Base-by-base conservation (phyloP, 768 basidiomycete species). In the Chalciporus piperatus region DNA sequence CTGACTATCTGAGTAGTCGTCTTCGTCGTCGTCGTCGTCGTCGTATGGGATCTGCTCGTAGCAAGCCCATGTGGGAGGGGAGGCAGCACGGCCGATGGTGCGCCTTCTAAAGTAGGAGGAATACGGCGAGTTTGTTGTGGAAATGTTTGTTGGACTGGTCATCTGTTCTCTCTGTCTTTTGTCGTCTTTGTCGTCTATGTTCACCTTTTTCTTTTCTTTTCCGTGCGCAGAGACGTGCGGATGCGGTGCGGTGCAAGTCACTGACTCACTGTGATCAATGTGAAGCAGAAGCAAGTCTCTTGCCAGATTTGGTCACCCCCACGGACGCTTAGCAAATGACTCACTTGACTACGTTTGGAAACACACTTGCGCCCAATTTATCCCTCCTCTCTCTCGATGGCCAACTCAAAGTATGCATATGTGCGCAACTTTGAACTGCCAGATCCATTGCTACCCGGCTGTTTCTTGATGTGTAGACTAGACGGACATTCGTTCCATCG, bases 401-500 rank as follows among this genome's bases (percentile, higher is more conserved):
- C 96, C 13, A 90, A 89, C 59, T 87, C 91, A n/a, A 87, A 83
- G 62, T 99, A 84, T 61, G 87, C 88, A 38, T 96, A 98, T 70
- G 97, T 98, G 12, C 82, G 84, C 58, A 79, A 79, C 32, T 98
- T 89, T 66, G 96, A 99, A 68, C 81, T 92, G 0, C 89, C 92
- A 6, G 97, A 99, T 64, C 76, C 83, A 0, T 74, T 98, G 3
- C 73, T 98, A 0, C 95, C 89, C 0, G 84, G 81, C 9, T 90
- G 89, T 3, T 97, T 84, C 68, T 78, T 97, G 59, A 74, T 98
- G 20, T 78, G 93, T 47, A 84, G 97, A 1, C 66, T 99, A 16
- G 97, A 99, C 64, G 97, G 97, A 1, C 91, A 92, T 59, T 83
- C 87, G 0, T 99, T 99, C 64, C 95, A 98, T 72, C 83, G 87